Evolutionary conservation across 2,329 filamentous ascomycete species (phyloP).

Genomic region (Neocucurbitaria cava): DNA sequence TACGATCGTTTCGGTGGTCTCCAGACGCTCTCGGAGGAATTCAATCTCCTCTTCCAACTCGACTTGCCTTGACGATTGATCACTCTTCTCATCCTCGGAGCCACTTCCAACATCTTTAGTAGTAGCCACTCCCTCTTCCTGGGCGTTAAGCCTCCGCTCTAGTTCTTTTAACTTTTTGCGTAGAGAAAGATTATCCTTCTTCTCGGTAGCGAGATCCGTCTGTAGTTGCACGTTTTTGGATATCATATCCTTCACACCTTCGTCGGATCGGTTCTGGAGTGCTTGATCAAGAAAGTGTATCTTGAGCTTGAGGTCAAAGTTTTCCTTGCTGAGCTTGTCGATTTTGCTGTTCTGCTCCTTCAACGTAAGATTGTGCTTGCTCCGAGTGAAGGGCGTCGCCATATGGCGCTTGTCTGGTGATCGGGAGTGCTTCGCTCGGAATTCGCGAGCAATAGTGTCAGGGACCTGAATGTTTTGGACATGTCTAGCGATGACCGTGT

Average conservation of each 20-base stretch:
- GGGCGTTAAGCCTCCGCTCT: conserved; percentile 75
- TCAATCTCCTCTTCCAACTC: conserved; percentile 85
- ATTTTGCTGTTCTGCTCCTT: conserved; percentile 99
- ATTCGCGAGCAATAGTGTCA: conserved; percentile 85
- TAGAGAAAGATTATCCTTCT: conserved; percentile 87
- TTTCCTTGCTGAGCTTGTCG: conserved; percentile 94
- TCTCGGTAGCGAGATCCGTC: conserved; percentile 84
- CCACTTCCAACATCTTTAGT: conserved; percentile 51
- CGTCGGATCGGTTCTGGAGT: conserved; percentile 90
- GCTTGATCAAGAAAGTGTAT: conserved; percentile 94
- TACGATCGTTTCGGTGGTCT: conserved; percentile 83
- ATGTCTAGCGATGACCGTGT: conserved; percentile 87
- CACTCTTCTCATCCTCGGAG: conserved; percentile 61
- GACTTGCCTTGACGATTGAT: conserved; percentile 63
- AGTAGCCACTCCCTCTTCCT: conserved; percentile 58
- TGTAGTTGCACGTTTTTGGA: conserved; percentile 96
- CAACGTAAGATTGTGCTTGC: conserved; percentile 70
- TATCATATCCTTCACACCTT: conserved; percentile 97
- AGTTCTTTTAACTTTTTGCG: conserved; percentile 83
- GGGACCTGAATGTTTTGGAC: conserved; percentile 91
- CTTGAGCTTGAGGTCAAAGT: conserved; percentile 73
- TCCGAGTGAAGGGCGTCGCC: conserved; percentile 47
- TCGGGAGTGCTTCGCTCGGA: conserved; percentile 75
- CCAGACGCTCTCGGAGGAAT: conserved; percentile 83
- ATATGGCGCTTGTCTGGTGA: conserved; percentile 64